Evolutionary conservation across 2,329 filamentous ascomycete species (phyloP), one percentile per base, ranked within the genome.

Genomic region (Seiridium cupressi): DNA sequence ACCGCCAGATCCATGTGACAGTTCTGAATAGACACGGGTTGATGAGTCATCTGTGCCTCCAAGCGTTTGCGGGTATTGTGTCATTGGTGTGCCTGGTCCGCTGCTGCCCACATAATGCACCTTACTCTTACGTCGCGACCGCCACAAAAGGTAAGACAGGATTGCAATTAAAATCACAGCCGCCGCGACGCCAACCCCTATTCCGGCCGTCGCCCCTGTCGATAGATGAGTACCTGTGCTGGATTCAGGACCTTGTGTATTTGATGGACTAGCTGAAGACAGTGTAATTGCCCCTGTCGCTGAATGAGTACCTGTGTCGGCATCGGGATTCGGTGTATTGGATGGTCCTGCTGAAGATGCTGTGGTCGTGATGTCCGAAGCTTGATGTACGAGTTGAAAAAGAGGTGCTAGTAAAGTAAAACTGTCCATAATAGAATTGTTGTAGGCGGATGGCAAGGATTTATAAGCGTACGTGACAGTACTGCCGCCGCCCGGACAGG

Each of bases 131-230:
- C 38, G 38, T n/a, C n/a, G 11, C 46, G 46, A 3, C 46, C 46
- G 46, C 46, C 46, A 48, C 46, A 48, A 31, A n/a, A 53, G 32
- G 49, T 53, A 53, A 53, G 49, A 13, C 49, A 53, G 49, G 32
- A 53, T 10, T 7, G 5, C 11, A 18, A 53, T 53, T 9, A 53
- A 8, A 35, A 53, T 32, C 5, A 53, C 34, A 13, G 49, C 49
- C 32, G 31, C 49, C 31, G 49, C 49, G 18, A 31, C 31, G 49
- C 49, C 49, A 9, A 53, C 34, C 11, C 49, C 49, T 31, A 53
- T 53, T 36, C 49, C 49, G 26, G 31, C 49, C 5, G 49, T 31
- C 49, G 49, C 49, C 11, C 49, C 49, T 31, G 31, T 8, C 9
- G 49, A 53, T 13, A 53, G 49, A 3, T 2, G 18, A 31, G 11